A percentile compares a stretch with the other conserved stretches of the same genome.
These are phyloP conservation scores for Calonectria pseudoreteaudii DNA, from an alignment of 2,329 filamentous ascomycete genomes.

Conservation along the genomic window DNA sequence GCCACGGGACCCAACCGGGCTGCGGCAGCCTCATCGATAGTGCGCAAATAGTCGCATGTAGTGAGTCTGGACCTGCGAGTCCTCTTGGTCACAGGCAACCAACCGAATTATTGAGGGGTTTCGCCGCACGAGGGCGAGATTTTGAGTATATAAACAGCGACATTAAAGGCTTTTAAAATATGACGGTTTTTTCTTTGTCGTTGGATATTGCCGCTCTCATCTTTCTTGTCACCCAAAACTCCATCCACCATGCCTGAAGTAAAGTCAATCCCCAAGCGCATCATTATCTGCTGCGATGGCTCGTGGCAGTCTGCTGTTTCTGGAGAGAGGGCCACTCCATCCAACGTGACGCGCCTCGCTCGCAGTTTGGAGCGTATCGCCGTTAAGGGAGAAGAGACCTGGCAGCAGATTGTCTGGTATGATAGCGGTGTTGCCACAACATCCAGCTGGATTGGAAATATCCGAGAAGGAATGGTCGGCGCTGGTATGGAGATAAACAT, in stretches of 20 bases:
- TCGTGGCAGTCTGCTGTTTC: conserved; percentile 48
- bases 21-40: conserved; percentile 9
- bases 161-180: not conserved
- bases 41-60: not conserved
- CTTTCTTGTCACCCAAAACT: not conserved
- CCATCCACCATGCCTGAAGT: conserved; percentile 1
- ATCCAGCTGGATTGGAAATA: conserved; percentile 14
- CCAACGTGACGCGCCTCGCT: conserved; percentile 50
- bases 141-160: not conserved
- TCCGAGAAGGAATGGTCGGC: conserved; percentile 35
- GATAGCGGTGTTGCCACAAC: conserved; percentile 49
- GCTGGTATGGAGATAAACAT: conserved; percentile 46
- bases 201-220: not conserved
- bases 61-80: not conserved
- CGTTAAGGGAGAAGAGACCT: conserved; percentile 41
- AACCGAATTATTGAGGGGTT: not conserved
- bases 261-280: conserved; percentile 34
- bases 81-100: not conserved
- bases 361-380: conserved; percentile 42
- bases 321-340: conserved; percentile 42
- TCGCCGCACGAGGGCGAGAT: not conserved
- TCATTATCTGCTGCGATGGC: conserved; percentile 52
- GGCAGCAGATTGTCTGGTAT: conserved; percentile 53
- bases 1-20: not conserved
- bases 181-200: not conserved